A percentile compares a stretch with the other conserved stretches of the same genome.
Conservation (phyloP, 106 monocot genomes). For the Platanthera guangdongensis region DNA sequence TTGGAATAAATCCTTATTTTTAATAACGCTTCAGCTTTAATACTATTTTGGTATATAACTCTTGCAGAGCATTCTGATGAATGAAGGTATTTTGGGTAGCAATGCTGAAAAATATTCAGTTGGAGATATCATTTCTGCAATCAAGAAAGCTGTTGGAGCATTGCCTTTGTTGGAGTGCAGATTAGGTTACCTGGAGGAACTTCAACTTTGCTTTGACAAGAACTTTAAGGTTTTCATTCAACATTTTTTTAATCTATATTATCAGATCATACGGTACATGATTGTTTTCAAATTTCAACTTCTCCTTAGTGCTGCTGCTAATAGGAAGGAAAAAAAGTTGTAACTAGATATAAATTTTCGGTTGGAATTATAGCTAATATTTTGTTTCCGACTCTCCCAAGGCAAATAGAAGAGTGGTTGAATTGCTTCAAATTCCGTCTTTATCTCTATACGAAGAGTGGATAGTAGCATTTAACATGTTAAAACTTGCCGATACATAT, state of each 20-base stretch:
- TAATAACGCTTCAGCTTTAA: not conserved
- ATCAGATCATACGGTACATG: not conserved
- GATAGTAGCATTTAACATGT: not conserved
- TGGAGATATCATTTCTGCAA: conserved; percentile 37
- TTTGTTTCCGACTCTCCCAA: not conserved
- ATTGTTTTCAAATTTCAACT: not conserved
- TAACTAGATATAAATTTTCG: not conserved
- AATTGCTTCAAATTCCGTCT: not conserved
- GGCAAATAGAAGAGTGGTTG: not conserved
- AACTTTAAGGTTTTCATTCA: conserved; percentile 53
- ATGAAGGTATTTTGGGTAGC: conserved; percentile 56
- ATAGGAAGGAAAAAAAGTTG: not conserved
- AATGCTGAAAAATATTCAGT: conserved; percentile 54
- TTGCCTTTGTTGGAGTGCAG: conserved; percentile 59
- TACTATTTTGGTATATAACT: not conserved
- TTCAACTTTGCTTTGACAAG: conserved; percentile 78
- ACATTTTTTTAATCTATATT: not conserved
- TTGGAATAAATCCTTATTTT: not conserved
- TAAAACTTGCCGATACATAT: not conserved
- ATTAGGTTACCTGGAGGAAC: conserved; percentile 55
- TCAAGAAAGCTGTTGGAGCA: conserved; percentile 60
- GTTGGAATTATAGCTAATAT: not conserved
- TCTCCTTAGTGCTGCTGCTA: not conserved
- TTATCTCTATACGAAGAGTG: not conserved
- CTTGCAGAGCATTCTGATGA: conserved; percentile 47